Evolutionary conservation across 371 early-diverging fungal species (phyloP).

Genomic region (Nosema muscidifuracis): DNA sequence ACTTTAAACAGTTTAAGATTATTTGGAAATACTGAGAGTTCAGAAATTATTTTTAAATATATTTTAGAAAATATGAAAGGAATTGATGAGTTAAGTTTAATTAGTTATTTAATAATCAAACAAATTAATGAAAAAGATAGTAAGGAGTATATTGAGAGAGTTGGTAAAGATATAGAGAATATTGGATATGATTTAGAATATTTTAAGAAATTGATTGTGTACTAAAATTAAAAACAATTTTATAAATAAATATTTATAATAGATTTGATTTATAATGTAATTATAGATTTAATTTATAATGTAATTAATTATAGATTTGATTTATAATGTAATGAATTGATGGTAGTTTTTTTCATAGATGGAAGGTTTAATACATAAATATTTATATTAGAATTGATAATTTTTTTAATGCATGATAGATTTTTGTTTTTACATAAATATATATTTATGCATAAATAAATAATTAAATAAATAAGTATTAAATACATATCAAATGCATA

Average conservation of each 20-base stretch:
- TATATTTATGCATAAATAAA: too few species aligned
- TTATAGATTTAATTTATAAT: too few species aligned
- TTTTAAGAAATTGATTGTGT: slow-evolving; percentile 6
- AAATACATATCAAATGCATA: too few species aligned
- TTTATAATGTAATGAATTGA: too few species aligned
- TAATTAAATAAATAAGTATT: too few species aligned
- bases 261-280: neutral
- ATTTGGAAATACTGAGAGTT: slow-evolving; percentile 52
- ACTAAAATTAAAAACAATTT: neutral
- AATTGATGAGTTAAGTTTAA: slow-evolving; percentile 26
- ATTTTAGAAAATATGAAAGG: slow-evolving; percentile 18
- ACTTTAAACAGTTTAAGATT: slow-evolving; percentile 40
- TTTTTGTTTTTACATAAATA: too few species aligned
- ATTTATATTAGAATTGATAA: too few species aligned
- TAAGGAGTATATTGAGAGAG: neutral
- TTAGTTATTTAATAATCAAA: slow-evolving; percentile 49
- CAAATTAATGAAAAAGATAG: slow-evolving; percentile 37
- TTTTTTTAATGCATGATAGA: too few species aligned
- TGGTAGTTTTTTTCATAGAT: too few species aligned
- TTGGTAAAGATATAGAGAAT: neutral
- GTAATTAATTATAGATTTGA: too few species aligned
- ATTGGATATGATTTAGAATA: neutral
- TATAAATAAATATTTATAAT: too few species aligned
- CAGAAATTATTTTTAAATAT: slow-evolving; percentile 38
- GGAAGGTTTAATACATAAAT: too few species aligned